Base-by-base conservation (phyloP, 2,329 filamentous ascomycete species). In the Cordyceps cicadae region DNA sequence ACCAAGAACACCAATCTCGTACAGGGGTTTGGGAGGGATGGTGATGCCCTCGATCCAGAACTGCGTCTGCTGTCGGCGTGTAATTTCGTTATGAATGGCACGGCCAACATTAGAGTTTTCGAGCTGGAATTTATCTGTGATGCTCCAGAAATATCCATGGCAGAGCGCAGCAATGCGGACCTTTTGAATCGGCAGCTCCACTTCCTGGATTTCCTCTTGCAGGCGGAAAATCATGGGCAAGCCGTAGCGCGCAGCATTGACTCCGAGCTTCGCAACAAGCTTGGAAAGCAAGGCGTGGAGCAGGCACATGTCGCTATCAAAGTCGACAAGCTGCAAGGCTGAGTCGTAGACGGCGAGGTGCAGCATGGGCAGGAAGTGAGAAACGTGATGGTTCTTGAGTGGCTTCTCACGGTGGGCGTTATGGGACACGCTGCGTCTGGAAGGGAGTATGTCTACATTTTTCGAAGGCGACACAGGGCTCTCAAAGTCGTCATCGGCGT, bases 271-370 rank as follows among this genome's bases (percentile, higher is more conserved):
- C 62, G 85, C 80, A 9, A 91, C 82, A n/a, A 96, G 79, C 60
- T 84, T 89, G 12, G 84, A 79, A 43, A 96, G 80, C 12, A 97
- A 79, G 3, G 91, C 78, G 69, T 96, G 91, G 9, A 96, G 77
- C 15, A 95, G 75, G 32, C 90, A 76, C 34, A 95, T 81, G 66
- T 96, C 91, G 0, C 84, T 79, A 63, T 94, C 89, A 50, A 82
- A 87, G 29, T 87, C 82, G 24, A 89, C 80, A 65, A 80, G 85
- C 67, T 94, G 88, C 24, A 93, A 75, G 8, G 90, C 89, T 66
- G 89, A 90, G 71, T 97, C 93, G 72, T 95, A 97, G n/a, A 94
- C 82, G 54, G 89, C 87, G 50, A 97, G 80, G 73, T 97, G 92
- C 3, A 97, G 78, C 3, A 95, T 79, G 59, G 90, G 84, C 54